phyloP scores from a whole-genome alignment of 331 rosid genomes.

The Acacia pycnantha region DNA sequence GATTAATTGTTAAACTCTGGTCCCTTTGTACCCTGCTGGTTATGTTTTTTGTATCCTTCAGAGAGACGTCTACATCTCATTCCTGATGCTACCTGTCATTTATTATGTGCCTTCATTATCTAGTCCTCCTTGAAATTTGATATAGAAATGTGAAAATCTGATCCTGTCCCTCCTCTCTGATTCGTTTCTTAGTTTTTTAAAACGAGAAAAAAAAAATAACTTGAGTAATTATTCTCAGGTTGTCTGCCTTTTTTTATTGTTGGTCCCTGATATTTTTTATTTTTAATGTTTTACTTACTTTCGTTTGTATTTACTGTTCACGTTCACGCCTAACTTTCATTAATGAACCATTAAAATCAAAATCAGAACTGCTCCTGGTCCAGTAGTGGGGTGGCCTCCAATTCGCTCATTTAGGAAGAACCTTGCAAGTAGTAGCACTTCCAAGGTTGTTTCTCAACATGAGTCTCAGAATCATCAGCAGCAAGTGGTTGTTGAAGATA shows the following conservation, averaged over 20 bases:
- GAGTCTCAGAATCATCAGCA: conserved; percentile 10
- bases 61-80: conserved; percentile 7
- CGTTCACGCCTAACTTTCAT: background rate
- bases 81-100: background rate
- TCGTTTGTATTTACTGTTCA: background rate
- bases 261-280: no score
- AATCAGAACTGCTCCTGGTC: conserved; percentile 19
- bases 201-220: background rate
- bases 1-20: background rate
- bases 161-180: background rate
- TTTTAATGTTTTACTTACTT: no score
- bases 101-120: conserved; percentile 7
- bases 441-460: background rate
- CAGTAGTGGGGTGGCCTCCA: conserved; percentile 17
- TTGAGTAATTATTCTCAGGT: background rate
- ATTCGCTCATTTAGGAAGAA: conserved; percentile 18
- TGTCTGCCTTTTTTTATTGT: background rate
- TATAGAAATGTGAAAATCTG: background rate
- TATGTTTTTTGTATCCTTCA: background rate
- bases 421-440: conserved; percentile 1
- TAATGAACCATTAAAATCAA: background rate
- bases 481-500: conserved; percentile 24
- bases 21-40: background rate
- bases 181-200: background rate
- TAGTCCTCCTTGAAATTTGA: background rate